Evolutionary conservation across 148 eudicot genomes (phyloP).

Genomic region (Suaeda aralocaspica): DNA sequence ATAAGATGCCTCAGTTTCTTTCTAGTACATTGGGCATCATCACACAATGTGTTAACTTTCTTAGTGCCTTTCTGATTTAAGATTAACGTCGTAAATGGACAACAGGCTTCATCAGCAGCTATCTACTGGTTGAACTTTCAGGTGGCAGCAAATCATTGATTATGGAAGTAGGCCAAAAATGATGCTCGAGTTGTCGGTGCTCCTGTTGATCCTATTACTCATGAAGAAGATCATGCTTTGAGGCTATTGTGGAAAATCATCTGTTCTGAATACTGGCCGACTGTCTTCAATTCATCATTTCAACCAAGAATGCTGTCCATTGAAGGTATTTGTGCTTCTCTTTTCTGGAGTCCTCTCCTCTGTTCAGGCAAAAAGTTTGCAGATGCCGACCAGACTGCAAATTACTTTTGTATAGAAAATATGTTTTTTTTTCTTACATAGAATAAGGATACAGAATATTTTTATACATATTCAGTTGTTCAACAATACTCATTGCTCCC

Average conservation of each 20-base stretch:
- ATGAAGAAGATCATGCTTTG: conserved; percentile 45
- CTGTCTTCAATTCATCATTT: neutral
- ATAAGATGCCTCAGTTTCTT: neutral
- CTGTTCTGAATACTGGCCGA: conserved; percentile 5
- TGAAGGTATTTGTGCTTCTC: conserved; percentile 16
- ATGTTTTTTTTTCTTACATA: neutral
- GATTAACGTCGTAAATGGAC: conserved; percentile 58
- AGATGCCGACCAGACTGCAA: neutral
- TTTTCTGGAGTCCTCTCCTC: neutral
- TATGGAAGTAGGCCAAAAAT: conserved; percentile 37
- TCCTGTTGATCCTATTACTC: conserved; percentile 53
- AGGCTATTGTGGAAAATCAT: conserved; percentile 14
- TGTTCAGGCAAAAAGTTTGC: neutral
- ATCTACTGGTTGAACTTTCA: conserved; percentile 99
- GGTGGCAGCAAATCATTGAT: conserved; percentile 73
- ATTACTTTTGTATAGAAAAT: neutral
- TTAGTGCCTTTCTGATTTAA: conserved; percentile 38
- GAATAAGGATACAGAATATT: neutral
- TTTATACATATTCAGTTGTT: no score
- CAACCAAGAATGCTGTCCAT: neutral
- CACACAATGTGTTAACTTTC: neutral
- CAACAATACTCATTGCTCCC: no score
- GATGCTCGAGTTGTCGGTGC: conserved; percentile 51
- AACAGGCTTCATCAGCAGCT: conserved; percentile 99
- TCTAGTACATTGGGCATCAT: neutral